These are phyloP conservation scores for Chrysoporthe austroafricana DNA, from an alignment of 2,329 filamentous ascomycete species.

Conservation along the genomic window DNA sequence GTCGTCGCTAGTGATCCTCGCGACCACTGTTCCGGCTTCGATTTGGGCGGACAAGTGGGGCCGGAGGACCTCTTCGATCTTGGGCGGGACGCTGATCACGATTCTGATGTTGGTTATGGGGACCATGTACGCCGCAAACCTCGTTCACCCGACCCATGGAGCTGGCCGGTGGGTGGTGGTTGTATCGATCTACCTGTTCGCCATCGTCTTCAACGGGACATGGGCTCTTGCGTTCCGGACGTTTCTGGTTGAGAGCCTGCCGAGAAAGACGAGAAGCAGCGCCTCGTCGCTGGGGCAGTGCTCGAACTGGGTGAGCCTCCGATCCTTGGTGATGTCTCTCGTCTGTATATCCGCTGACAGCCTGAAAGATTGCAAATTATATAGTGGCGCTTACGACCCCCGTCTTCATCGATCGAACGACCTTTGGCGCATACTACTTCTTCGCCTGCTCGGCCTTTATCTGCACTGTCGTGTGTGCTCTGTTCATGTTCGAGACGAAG, in stretches of 20 bases:
- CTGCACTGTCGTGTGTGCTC: slow-evolving; percentile 40
- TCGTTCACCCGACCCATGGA: slow-evolving; percentile 41
- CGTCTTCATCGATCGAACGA: slow-evolving; percentile 42
- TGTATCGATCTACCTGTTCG: slow-evolving; percentile 54
- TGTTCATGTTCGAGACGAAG: slow-evolving; percentile 49
- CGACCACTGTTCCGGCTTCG: slow-evolving; percentile 56
- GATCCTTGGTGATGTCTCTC: no score
- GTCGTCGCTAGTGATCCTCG: slow-evolving; percentile 60
- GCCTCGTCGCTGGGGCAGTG: slow-evolving; percentile 59
- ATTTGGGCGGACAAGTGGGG: slow-evolving; percentile 61
- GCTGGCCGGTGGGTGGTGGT: slow-evolving; percentile 55
- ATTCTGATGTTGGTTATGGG: slow-evolving; percentile 58
- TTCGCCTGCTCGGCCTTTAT: slow-evolving; percentile 46
- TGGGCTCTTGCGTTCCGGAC: slow-evolving; percentile 60
- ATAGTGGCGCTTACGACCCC: slow-evolving; percentile 51
- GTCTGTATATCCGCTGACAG: neutral
- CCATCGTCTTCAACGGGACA: slow-evolving; percentile 48
- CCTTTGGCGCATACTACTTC: slow-evolving; percentile 50
- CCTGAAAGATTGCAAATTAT: slow-evolving; percentile 46
- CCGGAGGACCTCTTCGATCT: slow-evolving; percentile 55
- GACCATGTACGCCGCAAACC: slow-evolving; percentile 50
- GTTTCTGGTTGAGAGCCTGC: slow-evolving; percentile 61
- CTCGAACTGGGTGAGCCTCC: slow-evolving; percentile 50
- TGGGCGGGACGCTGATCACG: slow-evolving; percentile 55
- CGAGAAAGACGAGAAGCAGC: slow-evolving; percentile 55